A percentile compares a stretch with the other conserved stretches of the same genome.
Evolutionary conservation across 495 filamentous ascomycete genomes (phyloP).

Genomic region (Penicillium lagena): DNA sequence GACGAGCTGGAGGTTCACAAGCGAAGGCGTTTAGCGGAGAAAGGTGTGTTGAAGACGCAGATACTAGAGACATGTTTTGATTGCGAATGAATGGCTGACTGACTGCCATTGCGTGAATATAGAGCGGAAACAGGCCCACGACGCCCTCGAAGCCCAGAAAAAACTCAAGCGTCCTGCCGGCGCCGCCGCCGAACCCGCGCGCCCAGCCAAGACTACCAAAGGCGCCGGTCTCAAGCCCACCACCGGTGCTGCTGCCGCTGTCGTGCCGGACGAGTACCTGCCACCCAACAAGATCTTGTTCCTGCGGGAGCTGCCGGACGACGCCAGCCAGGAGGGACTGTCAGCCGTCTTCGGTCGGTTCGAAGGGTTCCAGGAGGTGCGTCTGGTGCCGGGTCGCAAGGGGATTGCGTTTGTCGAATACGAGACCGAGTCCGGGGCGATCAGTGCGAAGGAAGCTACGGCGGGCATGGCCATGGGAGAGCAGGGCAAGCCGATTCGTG

Average conservation of each 20-base stretch:
- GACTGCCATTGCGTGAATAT: background rate
- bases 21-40: slow-evolving; percentile 78
- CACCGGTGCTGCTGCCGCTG: slow-evolving; percentile 57
- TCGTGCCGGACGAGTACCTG: slow-evolving; percentile 93
- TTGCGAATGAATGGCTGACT: no score
- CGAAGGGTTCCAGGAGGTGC: slow-evolving; percentile 91
- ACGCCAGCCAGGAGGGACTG: slow-evolving; percentile 73
- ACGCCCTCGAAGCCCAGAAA: slow-evolving; percentile 75
- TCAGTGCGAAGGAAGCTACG: slow-evolving; percentile 90
- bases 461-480: slow-evolving; percentile 82
- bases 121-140: slow-evolving; percentile 91
- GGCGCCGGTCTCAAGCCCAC: slow-evolving; percentile 80
- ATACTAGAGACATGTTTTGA: no score
- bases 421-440: slow-evolving; percentile 80
- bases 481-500: slow-evolving; percentile 62
- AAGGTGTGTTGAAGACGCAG: slow-evolving; percentile 50
- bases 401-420: slow-evolving; percentile 98
- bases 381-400: slow-evolving; percentile 77
- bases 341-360: slow-evolving; percentile 79
- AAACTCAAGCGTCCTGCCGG: slow-evolving; percentile 69
- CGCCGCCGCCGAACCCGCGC: slow-evolving; percentile 39
- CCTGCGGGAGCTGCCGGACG: slow-evolving; percentile 85
- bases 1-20: slow-evolving; percentile 89
- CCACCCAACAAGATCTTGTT: slow-evolving; percentile 98
- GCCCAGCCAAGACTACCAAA: slow-evolving; percentile 66